Base-by-base conservation (phyloP, 2,329 filamentous ascomycete genomes). In the Phialophora macrospora region DNA sequence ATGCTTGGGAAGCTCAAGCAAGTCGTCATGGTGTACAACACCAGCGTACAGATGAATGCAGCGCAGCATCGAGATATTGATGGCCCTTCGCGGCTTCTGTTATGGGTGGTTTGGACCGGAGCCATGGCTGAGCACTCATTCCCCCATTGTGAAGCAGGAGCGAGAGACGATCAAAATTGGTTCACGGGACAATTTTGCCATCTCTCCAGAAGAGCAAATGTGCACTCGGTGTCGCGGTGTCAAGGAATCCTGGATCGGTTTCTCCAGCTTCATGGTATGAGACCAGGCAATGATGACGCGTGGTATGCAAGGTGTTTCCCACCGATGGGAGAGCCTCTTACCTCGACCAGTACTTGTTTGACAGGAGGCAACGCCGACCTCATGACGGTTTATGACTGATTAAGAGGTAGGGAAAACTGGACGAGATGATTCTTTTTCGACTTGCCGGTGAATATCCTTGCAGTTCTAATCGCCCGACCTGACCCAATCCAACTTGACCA, bases 191-290 rank as follows among this genome's bases (percentile, higher is more conserved):
- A 22, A 8, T 60, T 60, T 52, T 14, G n/a, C 44, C 17, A 60
- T 3, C 20, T 60, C 11, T 30, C 22, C 28, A 41, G 30, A 34
- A 52, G 48, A 26, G 48, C 46, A 41, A n/a, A 24, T 8, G 30
- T 60, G 11, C 14, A 26, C 20, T 60, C 30, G 17, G 7, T 34
- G 46, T 5, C 28, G 11, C 57, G n/a, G 6, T 52, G 57, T 49
- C 57, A 52, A 38, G 6, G 14, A 28, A 30, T 60, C 30, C 46
- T 60, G 57, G 46, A 60, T 24, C 57, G 12, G 4, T 38, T 60
- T 14, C 57, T 60, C 44, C 57, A 52, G 46, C 28, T 60, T 44
- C 46, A 60, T n/a, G 48, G 22, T n/a, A 60, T 52, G 57, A 32
- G 20, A 38, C 46, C 46, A 32, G 7, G 20, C 20, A 11, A 20